A percentile compares a stretch with the other conserved stretches of the same genome.
Conservation (phyloP, 352 stramenopile genomes). For the Poterioochromonas sp. region DNA sequence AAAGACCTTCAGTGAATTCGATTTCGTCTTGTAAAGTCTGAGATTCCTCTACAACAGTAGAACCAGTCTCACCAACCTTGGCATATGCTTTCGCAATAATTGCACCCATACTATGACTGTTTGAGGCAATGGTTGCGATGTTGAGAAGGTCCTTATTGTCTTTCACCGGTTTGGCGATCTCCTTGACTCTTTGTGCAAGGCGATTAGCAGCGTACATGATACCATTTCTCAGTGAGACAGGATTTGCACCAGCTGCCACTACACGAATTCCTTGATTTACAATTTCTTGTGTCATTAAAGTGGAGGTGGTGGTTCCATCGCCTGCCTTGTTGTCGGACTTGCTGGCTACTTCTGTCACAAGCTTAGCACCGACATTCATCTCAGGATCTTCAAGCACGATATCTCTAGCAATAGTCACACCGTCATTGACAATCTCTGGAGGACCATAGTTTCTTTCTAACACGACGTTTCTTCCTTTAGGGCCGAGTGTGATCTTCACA, state of each 20-base stretch:
- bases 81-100: slow-evolving; percentile 65
- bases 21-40: slow-evolving; percentile 67
- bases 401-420: slow-evolving; percentile 71
- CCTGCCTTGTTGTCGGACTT: slow-evolving; percentile 69
- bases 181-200: slow-evolving; percentile 56
- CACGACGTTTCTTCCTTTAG: slow-evolving; percentile 74
- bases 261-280: slow-evolving; percentile 65
- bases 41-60: slow-evolving; percentile 71
- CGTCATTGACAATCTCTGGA: slow-evolving; percentile 74
- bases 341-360: slow-evolving; percentile 67
- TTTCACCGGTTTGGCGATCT: slow-evolving; percentile 56
- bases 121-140: slow-evolving; percentile 67
- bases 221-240: slow-evolving; percentile 60
- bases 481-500: slow-evolving; percentile 65
- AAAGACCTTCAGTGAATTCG: slow-evolving; percentile 72
- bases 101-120: slow-evolving; percentile 46
- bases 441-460: slow-evolving; percentile 66
- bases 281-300: slow-evolving; percentile 69
- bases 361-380: slow-evolving; percentile 61
- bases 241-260: slow-evolving; percentile 65
- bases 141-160: slow-evolving; percentile 62
- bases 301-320: slow-evolving; percentile 74
- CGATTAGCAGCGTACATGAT: slow-evolving; percentile 57
- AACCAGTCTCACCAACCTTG: slow-evolving; percentile 66
- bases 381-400: slow-evolving; percentile 61